Evolutionary conservation across 2,329 filamentous ascomycete species (phyloP).

Genomic region (Penicillium sp.): DNA sequence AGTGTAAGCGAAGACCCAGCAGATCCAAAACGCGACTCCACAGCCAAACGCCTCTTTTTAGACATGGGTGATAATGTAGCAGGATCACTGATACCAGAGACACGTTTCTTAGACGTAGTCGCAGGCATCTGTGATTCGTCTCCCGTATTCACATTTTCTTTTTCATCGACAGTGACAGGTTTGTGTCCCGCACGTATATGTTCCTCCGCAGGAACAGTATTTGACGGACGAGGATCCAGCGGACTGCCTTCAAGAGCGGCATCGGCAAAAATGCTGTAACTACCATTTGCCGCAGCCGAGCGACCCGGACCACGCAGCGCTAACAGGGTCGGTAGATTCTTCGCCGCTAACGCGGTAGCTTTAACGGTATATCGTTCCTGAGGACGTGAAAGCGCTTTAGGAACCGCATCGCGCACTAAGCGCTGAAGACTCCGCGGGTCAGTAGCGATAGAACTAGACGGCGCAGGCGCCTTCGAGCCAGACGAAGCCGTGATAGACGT

Average conservation of each 20-base stretch:
- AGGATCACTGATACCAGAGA: neutral
- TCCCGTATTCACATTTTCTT: slow-evolving; percentile 11
- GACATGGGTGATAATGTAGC: slow-evolving; percentile 26
- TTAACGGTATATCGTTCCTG: slow-evolving; percentile 70
- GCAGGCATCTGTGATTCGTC: neutral
- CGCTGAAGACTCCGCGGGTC: slow-evolving; percentile 67
- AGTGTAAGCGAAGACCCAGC: slow-evolving; percentile 43
- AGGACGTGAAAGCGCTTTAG: slow-evolving; percentile 76
- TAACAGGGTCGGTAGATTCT: slow-evolving; percentile 69
- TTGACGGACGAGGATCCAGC: slow-evolving; percentile 48
- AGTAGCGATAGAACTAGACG: slow-evolving; percentile 27
- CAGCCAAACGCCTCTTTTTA: slow-evolving; percentile 63
- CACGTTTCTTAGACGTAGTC: slow-evolving; percentile 9
- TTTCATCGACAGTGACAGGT: slow-evolving; percentile 6
- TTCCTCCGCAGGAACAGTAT: slow-evolving; percentile 34
- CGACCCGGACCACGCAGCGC: slow-evolving; percentile 69
- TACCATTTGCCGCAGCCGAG: slow-evolving; percentile 71
- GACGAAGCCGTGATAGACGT: slow-evolving; percentile 51
- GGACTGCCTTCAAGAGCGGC: slow-evolving; percentile 55
- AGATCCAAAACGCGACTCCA: slow-evolving; percentile 70
- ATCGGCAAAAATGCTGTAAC: slow-evolving; percentile 77
- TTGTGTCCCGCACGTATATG: slow-evolving; percentile 22
- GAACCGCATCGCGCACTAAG: slow-evolving; percentile 75
- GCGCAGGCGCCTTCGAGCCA: slow-evolving; percentile 42
- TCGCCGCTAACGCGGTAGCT: slow-evolving; percentile 67